Evolutionary conservation across 2,329 filamentous ascomycete genomes (phyloP).

Genomic region (Aspergillus versicolor): DNA sequence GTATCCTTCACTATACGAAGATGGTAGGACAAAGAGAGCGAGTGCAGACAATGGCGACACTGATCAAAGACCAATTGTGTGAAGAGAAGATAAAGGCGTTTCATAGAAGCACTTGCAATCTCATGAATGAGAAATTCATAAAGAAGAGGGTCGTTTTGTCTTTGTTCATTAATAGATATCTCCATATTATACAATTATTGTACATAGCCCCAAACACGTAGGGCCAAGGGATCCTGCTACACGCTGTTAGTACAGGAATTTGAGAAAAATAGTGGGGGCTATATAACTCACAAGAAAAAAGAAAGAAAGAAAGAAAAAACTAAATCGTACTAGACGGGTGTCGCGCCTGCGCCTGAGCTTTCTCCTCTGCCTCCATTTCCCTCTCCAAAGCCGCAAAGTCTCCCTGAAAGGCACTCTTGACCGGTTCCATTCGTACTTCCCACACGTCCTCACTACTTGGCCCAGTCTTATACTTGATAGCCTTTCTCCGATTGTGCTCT

Average conservation of each 20-base stretch:
- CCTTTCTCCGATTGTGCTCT: constrained; percentile 67
- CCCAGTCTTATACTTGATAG: constrained; percentile 64
- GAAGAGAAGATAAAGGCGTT: background rate
- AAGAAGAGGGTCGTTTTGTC: background rate
- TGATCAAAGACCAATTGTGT: background rate
- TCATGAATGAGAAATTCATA: background rate
- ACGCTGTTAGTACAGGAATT: background rate
- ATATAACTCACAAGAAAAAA: background rate
- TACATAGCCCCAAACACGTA: background rate
- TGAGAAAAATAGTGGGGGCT: background rate
- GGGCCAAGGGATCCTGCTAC: background rate
- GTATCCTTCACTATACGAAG: background rate
- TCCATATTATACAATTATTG: constrained; percentile 4
- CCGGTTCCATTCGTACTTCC: constrained; percentile 66
- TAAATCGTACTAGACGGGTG: background rate
- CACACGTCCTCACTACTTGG: constrained; percentile 89
- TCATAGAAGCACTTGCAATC: background rate
- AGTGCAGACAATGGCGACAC: background rate
- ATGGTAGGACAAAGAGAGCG: background rate
- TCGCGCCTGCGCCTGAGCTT: constrained; percentile 28
- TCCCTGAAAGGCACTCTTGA: constrained; percentile 52
- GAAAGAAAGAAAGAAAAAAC: background rate
- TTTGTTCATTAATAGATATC: background rate
- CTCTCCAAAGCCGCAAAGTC: constrained; percentile 45
- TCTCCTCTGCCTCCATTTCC: constrained; percentile 44